Evolutionary conservation across 345 rosid species (phyloP), one percentile per base, ranked within the genome.

Genomic region (Salix viminalis): DNA sequence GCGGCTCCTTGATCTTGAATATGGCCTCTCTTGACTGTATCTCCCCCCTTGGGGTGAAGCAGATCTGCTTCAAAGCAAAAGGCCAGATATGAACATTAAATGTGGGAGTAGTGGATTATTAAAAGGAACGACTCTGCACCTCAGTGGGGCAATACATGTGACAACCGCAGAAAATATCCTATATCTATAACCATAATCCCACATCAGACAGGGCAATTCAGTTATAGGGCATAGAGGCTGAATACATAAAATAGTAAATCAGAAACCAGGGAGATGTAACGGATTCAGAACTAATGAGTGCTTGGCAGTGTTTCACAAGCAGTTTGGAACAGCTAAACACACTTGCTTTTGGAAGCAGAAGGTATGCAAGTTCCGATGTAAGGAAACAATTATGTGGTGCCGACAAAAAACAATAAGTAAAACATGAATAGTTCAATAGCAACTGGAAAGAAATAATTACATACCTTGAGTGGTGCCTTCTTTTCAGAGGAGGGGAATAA

Each of bases 1-100:
- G 67, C 79, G 90, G 85, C 91, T 88, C 84, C 95, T 86, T 41
- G 94, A 81, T 2, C 91, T 70, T 58, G 86, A 82, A 72, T 78
- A 82, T 18, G 87, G 77, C 82, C 83, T 76, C 83, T 81, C 81
- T 67, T 30, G 68, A 71, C 76, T 82, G 23, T 70, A 56, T 56
- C 81, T 78, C 70, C 75, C 75, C 70, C 71, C 84, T 75, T 78
- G 79, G 9, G 84, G 81, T 56, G 84, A 75, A 52, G 65, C 66
- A 56, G 84, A 78, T 50, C 84, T 82, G 69, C 71, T 70, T 61
- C 80, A 83, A n/a, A 83, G 78, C 39, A 76, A 15, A 74, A 36
- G 50, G 34, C 61, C 65, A 56, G 24, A 34, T 39, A 23, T 64
- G 61, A 6, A 28, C 1, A 14, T 7, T 23, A 26, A 13, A n/a